These are phyloP conservation scores for Naganishia vaughanmartiniae DNA, from an alignment of 768 basidiomycete species.

Conservation along the genomic window DNA sequence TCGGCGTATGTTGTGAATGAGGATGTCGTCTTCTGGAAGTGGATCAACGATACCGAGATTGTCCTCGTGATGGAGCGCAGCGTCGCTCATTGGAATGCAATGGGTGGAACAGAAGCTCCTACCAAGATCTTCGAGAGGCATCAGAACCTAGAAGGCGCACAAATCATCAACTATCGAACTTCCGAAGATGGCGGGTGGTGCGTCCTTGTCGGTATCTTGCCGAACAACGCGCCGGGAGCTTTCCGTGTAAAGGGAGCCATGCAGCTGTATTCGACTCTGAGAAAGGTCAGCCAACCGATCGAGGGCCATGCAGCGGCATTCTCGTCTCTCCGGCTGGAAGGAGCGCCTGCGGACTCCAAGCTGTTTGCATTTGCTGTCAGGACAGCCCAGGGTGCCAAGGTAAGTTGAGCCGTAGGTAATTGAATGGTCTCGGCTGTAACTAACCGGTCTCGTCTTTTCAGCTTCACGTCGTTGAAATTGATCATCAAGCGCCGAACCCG, in stretches of 20 bases:
- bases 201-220: slow-evolving; percentile 90
- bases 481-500: slow-evolving; percentile 86
- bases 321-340: slow-evolving; percentile 85
- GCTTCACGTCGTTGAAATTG: slow-evolving; percentile 98
- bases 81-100: slow-evolving; percentile 81
- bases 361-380: slow-evolving; percentile 93
- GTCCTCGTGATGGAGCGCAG: slow-evolving; percentile 93
- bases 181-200: slow-evolving; percentile 95
- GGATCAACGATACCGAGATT: slow-evolving; percentile 85
- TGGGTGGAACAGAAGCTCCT: slow-evolving; percentile 50
- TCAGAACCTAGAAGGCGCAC: slow-evolving; percentile 84
- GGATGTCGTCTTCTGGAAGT: slow-evolving; percentile 98
- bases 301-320: slow-evolving; percentile 98
- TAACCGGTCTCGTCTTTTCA: slow-evolving; percentile 47
- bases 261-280: slow-evolving; percentile 91
- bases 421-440: neutral
- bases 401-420: slow-evolving; percentile 52
- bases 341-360: slow-evolving; percentile 78
- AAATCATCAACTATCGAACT: slow-evolving; percentile 97
- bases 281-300: slow-evolving; percentile 93
- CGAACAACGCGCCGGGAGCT: slow-evolving; percentile 63
- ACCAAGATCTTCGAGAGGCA: slow-evolving; percentile 77
- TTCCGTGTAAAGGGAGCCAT: slow-evolving; percentile 99
- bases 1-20: slow-evolving; percentile 91
- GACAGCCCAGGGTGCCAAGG: slow-evolving; percentile 97